Evolutionary conservation across 148 eudicot genomes (phyloP).

Genomic region (Silene latifolia): DNA sequence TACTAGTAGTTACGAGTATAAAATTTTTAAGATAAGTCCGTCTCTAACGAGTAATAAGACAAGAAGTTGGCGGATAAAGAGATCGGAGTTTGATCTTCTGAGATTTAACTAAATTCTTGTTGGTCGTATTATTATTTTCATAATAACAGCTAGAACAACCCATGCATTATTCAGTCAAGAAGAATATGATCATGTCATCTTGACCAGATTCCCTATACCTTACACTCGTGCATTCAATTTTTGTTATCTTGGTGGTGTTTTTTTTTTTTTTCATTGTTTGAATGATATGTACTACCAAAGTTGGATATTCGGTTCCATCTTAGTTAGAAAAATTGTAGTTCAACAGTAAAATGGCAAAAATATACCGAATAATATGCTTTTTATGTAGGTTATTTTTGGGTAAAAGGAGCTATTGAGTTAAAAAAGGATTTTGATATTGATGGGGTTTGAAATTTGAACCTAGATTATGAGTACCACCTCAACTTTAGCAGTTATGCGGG

Average conservation of each 20-base stretch:
- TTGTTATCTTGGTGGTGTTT: neutral
- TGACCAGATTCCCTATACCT: slow-evolving; percentile 7
- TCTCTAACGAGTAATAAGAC: too few species aligned
- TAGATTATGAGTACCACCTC: too few species aligned
- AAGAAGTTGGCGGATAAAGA: neutral
- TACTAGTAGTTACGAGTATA: too few species aligned
- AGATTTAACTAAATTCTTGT: slow-evolving; percentile 19
- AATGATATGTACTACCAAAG: neutral
- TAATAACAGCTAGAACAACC: neutral
- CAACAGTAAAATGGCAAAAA: too few species aligned
- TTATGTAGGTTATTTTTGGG: too few species aligned
- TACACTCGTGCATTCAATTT: slow-evolving; percentile 2
- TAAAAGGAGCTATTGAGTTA: too few species aligned
- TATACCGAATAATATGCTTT: too few species aligned
- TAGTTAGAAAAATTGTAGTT: neutral
- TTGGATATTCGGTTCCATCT: neutral
- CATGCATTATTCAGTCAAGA: slow-evolving; percentile 11
- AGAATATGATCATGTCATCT: slow-evolving; percentile 3
- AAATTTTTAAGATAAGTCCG: too few species aligned
- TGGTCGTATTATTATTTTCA: neutral
- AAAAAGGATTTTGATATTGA: too few species aligned
- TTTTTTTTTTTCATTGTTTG: neutral
- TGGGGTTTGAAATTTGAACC: too few species aligned
- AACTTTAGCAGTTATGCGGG: too few species aligned
- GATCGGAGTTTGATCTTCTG: neutral